Percentiles rank a stretch among this genome's conserved stretches.
Evolutionary conservation across 2,329 filamentous ascomycete genomes (phyloP).

Genomic region (Onygenales sp.): DNA sequence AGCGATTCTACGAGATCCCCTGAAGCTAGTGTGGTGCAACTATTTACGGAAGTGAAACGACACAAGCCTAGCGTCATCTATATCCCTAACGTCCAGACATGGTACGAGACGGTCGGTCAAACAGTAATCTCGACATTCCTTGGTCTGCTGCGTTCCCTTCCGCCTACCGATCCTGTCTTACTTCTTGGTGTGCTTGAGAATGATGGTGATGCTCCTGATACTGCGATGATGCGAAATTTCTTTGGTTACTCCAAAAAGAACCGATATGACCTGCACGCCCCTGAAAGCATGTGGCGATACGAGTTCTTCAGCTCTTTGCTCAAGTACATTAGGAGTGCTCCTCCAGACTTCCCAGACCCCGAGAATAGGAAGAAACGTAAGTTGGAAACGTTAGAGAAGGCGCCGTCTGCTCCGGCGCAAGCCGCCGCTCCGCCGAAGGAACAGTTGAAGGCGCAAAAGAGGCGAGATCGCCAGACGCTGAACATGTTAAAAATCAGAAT

Average conservation of each 20-base stretch:
- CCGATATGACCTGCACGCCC: constrained; percentile 58
- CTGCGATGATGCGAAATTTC: constrained; percentile 57
- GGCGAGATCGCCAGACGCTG: constrained; percentile 71
- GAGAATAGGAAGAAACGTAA: constrained; percentile 77
- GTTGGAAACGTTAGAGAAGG: constrained; percentile 66
- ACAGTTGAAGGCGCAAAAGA: constrained; percentile 69
- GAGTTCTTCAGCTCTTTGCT: constrained; percentile 73
- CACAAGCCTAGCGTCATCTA: constrained; percentile 96
- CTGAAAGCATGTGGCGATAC: constrained; percentile 52
- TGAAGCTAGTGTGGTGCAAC: constrained; percentile 79
- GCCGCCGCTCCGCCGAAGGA: constrained; percentile 59
- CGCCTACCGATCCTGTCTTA: constrained; percentile 84
- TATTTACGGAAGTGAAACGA: constrained; percentile 85
- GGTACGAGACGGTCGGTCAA: constrained; percentile 63
- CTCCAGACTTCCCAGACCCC: constrained; percentile 78
- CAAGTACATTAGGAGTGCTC: constrained; percentile 67
- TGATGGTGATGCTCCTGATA: constrained; percentile 49
- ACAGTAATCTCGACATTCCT: constrained; percentile 68
- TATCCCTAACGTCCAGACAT: constrained; percentile 79
- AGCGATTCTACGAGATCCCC: constrained; percentile 71
- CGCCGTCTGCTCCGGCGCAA: constrained; percentile 59
- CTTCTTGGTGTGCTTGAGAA: constrained; percentile 77
- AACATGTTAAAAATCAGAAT: constrained; percentile 82
- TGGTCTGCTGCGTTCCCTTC: constrained; percentile 68
- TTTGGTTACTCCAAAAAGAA: constrained; percentile 83